These are phyloP conservation scores for Fraxinus sp. DNA, from an alignment of 305 asterid genomes.

Conservation along the genomic window DNA sequence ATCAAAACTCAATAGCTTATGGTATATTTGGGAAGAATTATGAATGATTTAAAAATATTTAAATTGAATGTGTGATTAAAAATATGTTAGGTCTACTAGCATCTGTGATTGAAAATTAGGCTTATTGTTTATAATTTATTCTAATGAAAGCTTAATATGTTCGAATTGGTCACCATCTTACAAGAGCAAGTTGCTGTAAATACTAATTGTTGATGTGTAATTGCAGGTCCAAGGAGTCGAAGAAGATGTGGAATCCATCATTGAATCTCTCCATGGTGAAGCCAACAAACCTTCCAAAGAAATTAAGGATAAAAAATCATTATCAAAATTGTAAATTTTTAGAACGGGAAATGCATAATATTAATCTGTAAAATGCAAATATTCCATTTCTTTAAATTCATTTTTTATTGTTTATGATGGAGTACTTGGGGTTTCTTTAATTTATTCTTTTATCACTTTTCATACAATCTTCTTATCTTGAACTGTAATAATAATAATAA, in stretches of 20 bases:
- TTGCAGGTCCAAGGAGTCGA: conserved; percentile 46
- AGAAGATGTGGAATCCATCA: conserved; percentile 30
- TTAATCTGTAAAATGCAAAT: background rate
- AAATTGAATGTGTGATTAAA: no score
- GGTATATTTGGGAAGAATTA: no score
- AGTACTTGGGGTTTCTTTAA: no score
- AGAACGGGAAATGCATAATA: background rate
- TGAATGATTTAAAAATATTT: no score
- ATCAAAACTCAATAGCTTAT: background rate
- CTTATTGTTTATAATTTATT: no score
- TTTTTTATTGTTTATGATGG: no score
- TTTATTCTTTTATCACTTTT: no score
- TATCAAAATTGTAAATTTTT: background rate
- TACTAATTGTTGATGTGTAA: background rate
- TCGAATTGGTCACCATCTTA: no score
- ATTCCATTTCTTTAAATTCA: background rate
- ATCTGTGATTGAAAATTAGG: no score
- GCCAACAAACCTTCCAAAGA: background rate
- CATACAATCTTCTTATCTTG: no score
- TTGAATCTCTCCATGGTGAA: conserved; percentile 23
- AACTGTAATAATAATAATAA: no score
- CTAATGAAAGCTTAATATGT: background rate
- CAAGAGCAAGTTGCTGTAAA: background rate
- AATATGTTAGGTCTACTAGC: no score
- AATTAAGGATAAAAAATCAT: background rate